Percentiles rank a stretch among this genome's conserved stretches.
Conservation (phyloP, 2,329 filamentous ascomycete species). For the Trichoderma atroviride region DNA sequence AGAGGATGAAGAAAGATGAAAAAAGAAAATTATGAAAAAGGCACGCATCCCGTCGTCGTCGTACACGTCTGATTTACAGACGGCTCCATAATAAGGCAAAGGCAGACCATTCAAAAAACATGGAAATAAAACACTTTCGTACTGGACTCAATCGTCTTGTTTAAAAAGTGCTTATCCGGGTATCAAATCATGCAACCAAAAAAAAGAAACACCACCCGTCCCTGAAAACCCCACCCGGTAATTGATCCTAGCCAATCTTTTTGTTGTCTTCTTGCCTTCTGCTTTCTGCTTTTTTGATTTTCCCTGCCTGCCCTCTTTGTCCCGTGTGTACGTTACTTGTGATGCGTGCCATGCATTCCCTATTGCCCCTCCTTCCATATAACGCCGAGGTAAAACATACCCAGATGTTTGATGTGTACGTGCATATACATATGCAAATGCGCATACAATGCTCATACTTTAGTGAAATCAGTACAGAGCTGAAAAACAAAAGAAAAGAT, state of each 20-base stretch:
- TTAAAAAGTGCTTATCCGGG: slow-evolving; percentile 23
- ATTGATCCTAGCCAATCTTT: slow-evolving; percentile 19
- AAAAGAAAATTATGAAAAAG: background rate
- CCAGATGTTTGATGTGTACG: background rate
- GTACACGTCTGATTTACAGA: slow-evolving; percentile 24
- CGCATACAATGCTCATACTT: slow-evolving; percentile 27
- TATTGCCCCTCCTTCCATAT: slow-evolving; percentile 1
- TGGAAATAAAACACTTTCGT: slow-evolving; percentile 9
- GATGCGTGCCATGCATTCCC: slow-evolving; percentile 24
- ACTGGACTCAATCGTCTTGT: slow-evolving; percentile 22
- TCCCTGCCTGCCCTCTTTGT: slow-evolving; percentile 19
- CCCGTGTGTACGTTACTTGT: slow-evolving; percentile 15
- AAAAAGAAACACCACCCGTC: slow-evolving; percentile 19
- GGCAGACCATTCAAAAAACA: slow-evolving; percentile 17
- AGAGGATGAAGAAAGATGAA: background rate
- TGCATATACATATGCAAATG: background rate
- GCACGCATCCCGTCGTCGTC: slow-evolving; percentile 21
- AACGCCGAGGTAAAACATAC: slow-evolving; percentile 23
- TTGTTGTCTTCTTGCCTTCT: background rate
- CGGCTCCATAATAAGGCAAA: slow-evolving; percentile 18
- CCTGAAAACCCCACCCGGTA: slow-evolving; percentile 1
- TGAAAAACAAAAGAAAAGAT: slow-evolving; percentile 23
- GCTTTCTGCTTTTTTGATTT: slow-evolving; percentile 14
- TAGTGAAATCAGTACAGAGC: slow-evolving; percentile 27
- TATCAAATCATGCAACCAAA: slow-evolving; percentile 27